Evolutionary conservation across 306 rosid species (phyloP).

Genomic region (Gastrolobium villosum): DNA sequence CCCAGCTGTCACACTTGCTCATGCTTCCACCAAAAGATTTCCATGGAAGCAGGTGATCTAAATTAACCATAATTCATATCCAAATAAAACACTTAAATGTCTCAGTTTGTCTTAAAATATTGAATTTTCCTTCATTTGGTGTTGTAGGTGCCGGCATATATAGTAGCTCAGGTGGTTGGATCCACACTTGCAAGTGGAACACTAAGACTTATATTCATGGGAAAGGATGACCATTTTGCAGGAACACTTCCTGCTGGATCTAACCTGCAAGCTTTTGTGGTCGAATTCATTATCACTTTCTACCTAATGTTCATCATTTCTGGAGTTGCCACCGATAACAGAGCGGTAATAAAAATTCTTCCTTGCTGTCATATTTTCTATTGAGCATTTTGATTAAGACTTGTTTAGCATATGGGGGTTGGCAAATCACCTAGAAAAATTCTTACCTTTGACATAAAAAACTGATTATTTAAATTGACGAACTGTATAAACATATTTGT

Average conservation of each 20-base stretch:
- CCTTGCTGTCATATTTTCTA: neutral
- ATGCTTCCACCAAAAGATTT: slow-evolving; percentile 68
- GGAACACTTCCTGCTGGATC: slow-evolving; percentile 75
- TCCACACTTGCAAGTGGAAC: slow-evolving; percentile 85
- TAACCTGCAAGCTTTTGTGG: slow-evolving; percentile 65
- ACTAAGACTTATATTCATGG: slow-evolving; percentile 67
- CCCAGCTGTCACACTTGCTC: slow-evolving; percentile 89
- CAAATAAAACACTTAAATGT: neutral
- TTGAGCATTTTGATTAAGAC: slow-evolving; percentile 5
- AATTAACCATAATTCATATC: neutral
- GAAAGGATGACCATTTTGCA: slow-evolving; percentile 54
- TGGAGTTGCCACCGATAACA: slow-evolving; percentile 83
- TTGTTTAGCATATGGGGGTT: slow-evolving; percentile 13
- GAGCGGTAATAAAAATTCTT: slow-evolving; percentile 63
- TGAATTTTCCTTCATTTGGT: neutral
- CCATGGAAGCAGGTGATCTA: slow-evolving; percentile 70
- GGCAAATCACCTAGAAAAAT: neutral
- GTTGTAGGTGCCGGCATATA: slow-evolving; percentile 72
- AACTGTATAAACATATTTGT: neutral
- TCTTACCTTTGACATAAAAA: slow-evolving; percentile 5
- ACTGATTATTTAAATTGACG: neutral
- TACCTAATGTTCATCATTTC: slow-evolving; percentile 85
- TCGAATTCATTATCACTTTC: slow-evolving; percentile 87
- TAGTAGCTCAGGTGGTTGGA: slow-evolving; percentile 72
- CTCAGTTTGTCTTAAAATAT: neutral